Base-by-base conservation (phyloP, 164 flowering plant genomes). In the Aristolochia californica region DNA sequence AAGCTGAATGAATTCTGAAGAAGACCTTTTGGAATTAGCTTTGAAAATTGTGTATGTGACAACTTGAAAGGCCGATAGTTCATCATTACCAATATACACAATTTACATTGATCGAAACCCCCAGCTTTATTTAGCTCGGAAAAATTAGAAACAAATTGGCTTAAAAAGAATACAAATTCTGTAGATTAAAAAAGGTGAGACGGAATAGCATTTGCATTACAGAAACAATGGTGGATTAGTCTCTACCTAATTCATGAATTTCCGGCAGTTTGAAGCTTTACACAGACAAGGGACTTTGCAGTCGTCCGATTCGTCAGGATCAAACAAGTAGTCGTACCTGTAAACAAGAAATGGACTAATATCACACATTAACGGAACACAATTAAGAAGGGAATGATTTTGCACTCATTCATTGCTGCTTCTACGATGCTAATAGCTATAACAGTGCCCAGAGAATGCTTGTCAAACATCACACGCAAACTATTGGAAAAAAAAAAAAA, bases 261-360 rank as follows among this genome's bases (percentile, higher is more conserved):
- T 83, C 52, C 97, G 64, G 62, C 99, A 93, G 63, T 73, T 77
- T 30, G 88, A 78, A 63, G 97, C 77, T 75, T 70, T 78, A 72
- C 99, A 93, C 5, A 77, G 76, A 65, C 99, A 93, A 40, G 96
- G 99, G 25, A 89, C 94, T 75, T 87, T 93, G 60, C 65, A 50
- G 14, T 93, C 96, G 13, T 87, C 95, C 5, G 55, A 55, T 58
- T 88, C 96, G 44, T 84, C 97, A 1, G 87, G 80, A 65, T 93
- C 97, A 70, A 93, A 93, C 73, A 76, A 68, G 74, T 93, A 93
- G 73, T 89, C 96, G 26, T 93, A 93, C 80, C 99, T 93, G 85
- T 51, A 7, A 22, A 26, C 17, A 26, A 3, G 26, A 45, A 61
- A 17, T 43, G 43, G 28, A n/a, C 23, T 22, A 18, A 26, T 12